A percentile compares a stretch with the other conserved stretches of the same genome.
Conservation (phyloP, 2,329 filamentous ascomycete species). For the Helicocarpus griseus region DNA sequence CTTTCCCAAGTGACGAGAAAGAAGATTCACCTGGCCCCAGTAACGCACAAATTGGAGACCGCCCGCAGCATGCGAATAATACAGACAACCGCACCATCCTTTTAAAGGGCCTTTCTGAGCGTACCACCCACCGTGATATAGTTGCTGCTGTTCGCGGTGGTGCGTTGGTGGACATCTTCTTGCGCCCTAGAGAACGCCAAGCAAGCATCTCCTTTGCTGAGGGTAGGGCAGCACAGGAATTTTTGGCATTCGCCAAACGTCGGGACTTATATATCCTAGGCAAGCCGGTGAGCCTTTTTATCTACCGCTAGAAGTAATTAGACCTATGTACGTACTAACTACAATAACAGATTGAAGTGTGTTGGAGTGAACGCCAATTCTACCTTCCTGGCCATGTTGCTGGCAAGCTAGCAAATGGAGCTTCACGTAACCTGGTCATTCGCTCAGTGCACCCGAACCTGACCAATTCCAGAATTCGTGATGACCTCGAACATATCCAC, state of each 20-base stretch:
- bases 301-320: neutral
- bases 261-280: conserved; percentile 60
- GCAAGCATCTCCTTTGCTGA: conserved; percentile 63
- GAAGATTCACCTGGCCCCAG: conserved; percentile 10
- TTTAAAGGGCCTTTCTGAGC: conserved; percentile 52
- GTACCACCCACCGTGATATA: conserved; percentile 57
- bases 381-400: conserved; percentile 53
- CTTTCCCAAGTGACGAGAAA: conserved; percentile 19
- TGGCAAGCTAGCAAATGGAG: conserved; percentile 54
- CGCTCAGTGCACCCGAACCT: conserved; percentile 48
- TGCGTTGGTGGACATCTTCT: conserved; percentile 56
- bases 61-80: conserved; percentile 9
- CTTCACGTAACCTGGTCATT: conserved; percentile 65
- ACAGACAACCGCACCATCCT: conserved; percentile 36
- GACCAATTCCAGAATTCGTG: conserved; percentile 55
- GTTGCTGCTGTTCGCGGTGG: conserved; percentile 59
- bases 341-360: conserved; percentile 50
- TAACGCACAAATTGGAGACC: conserved; percentile 14
- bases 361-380: conserved; percentile 65
- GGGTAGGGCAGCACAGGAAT: conserved; percentile 52
- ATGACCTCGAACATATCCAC: conserved; percentile 74
- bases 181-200: conserved; percentile 49
- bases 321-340: conserved; percentile 5
- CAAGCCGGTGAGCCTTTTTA: conserved; percentile 48
- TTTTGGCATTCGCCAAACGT: conserved; percentile 53